phyloP scores from a whole-genome alignment of 2,329 filamentous ascomycete genomes.

The Ramichloridium luteum region DNA sequence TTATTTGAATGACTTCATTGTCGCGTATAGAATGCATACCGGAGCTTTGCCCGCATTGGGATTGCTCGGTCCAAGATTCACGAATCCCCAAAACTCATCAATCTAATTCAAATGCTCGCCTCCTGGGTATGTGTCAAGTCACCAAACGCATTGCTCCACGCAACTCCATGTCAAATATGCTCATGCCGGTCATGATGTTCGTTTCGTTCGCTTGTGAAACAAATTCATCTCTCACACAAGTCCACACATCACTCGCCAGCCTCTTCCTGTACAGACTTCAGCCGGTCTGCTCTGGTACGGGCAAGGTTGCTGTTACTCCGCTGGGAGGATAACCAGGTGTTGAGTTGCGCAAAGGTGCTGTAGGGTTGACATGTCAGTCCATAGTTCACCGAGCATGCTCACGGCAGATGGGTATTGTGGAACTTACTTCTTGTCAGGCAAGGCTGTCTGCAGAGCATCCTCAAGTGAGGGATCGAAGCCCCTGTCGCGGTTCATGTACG shows the following conservation, averaged over 20 bases:
- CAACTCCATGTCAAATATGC: too few relatives aligned
- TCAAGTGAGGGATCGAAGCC: conserved; percentile 12
- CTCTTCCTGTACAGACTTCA: conserved; percentile 20
- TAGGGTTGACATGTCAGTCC: conserved; percentile 1
- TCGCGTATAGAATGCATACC: too few relatives aligned
- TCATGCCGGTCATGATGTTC: too few relatives aligned
- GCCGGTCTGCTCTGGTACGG: conserved; percentile 11
- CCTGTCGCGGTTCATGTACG: conserved; percentile 1
- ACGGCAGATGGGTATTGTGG: not conserved
- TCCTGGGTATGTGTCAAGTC: too few relatives aligned
- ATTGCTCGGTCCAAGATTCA: too few relatives aligned
- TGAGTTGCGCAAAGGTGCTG: conserved; percentile 16
- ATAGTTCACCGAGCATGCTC: not conserved
- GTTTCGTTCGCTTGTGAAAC: too few relatives aligned
- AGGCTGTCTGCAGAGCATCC: conserved; percentile 13
- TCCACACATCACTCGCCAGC: conserved; percentile 4
- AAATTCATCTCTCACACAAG: too few relatives aligned
- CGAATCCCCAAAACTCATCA: too few relatives aligned
- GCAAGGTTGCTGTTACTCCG: conserved; percentile 13
- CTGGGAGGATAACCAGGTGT: conserved; percentile 18
- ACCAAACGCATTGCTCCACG: too few relatives aligned
- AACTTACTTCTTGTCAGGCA: conserved; percentile 20
- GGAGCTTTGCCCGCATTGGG: too few relatives aligned
- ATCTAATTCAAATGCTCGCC: too few relatives aligned
- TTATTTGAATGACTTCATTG: too few relatives aligned